Conservation (phyloP, 2,329 filamentous ascomycete species). For the Lasiodiplodia gonubiensis region DNA sequence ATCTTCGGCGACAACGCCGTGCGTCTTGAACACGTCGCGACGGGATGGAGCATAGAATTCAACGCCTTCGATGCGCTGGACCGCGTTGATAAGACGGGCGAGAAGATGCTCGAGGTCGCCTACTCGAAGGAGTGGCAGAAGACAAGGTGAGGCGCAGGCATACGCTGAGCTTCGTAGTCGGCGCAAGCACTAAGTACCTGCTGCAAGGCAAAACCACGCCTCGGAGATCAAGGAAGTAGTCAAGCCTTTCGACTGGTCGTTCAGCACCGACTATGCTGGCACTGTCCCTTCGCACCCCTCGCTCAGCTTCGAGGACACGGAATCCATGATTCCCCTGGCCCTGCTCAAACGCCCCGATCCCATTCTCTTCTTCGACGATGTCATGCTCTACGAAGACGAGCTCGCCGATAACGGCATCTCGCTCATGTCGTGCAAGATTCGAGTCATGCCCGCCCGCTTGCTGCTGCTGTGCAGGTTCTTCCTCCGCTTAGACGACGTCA, state of each 20-base stretch:
- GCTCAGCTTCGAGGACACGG: constrained; percentile 50
- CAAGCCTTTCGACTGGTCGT: constrained; percentile 98
- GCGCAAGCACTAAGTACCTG: background rate
- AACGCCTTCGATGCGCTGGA: constrained; percentile 87
- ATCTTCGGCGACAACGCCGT: constrained; percentile 97
- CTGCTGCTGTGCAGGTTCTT: constrained; percentile 86
- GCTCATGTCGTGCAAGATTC: constrained; percentile 84
- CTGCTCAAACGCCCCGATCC: constrained; percentile 88
- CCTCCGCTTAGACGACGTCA: constrained; percentile 88
- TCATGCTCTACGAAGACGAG: constrained; percentile 96
- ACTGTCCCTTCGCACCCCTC: constrained; percentile 54
- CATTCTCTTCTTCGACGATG: constrained; percentile 95
- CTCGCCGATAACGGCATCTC: constrained; percentile 97
- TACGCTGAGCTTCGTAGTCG: background rate
- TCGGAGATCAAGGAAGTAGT: constrained; percentile 91
- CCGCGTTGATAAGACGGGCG: constrained; percentile 89
- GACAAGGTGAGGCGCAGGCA: constrained; percentile 60
- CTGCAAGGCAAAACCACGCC: constrained; percentile 74
- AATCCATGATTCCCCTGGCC: constrained; percentile 77
- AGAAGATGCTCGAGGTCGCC: constrained; percentile 88
- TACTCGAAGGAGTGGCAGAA: constrained; percentile 89
- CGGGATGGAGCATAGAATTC: constrained; percentile 81
- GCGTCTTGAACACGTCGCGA: constrained; percentile 71
- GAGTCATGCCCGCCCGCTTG: constrained; percentile 89
- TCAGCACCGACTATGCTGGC: constrained; percentile 86